Percentiles rank a stretch among this genome's conserved stretches.
Evolutionary conservation across 1,284 basidiomycete species (phyloP).

Genomic region (Ustilago trichophora): DNA sequence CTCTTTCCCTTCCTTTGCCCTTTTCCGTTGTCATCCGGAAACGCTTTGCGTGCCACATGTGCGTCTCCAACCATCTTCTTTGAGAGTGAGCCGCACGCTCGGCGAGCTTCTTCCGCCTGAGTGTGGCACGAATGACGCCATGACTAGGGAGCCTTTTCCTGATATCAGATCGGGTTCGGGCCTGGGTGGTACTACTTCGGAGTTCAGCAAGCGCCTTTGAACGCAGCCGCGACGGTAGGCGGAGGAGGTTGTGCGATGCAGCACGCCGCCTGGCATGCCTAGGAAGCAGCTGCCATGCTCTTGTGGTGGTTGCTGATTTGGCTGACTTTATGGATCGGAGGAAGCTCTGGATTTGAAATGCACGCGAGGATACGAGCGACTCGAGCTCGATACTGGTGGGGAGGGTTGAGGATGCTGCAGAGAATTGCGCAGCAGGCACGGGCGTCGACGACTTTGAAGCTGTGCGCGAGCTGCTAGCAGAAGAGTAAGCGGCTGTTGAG

Average conservation of each 20-base stretch:
- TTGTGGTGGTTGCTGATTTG: slow-evolving; percentile 46
- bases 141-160: slow-evolving; percentile 48
- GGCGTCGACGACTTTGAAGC: slow-evolving; percentile 19
- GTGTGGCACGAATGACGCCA: slow-evolving; percentile 38
- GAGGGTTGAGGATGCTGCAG: slow-evolving; percentile 9
- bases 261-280: slow-evolving; percentile 58
- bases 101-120: slow-evolving; percentile 40
- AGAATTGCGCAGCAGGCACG: neutral
- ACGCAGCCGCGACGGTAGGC: slow-evolving; percentile 57
- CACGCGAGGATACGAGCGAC: slow-evolving; percentile 36
- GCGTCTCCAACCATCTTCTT: slow-evolving; percentile 64
- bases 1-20: slow-evolving; percentile 45
- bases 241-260: slow-evolving; percentile 63
- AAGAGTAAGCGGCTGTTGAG: neutral
- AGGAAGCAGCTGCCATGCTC: slow-evolving; percentile 66
- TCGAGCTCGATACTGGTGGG: slow-evolving; percentile 45
- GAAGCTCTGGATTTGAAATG: slow-evolving; percentile 51
- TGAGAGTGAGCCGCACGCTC: slow-evolving; percentile 44
- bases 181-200: slow-evolving; percentile 56
- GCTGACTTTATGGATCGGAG: slow-evolving; percentile 42
- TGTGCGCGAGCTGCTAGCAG: slow-evolving; percentile 27
- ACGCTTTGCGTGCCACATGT: slow-evolving; percentile 65
- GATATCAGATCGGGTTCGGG: slow-evolving; percentile 47
- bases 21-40: slow-evolving; percentile 63
- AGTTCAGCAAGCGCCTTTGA: slow-evolving; percentile 59